A percentile compares a stretch with the other conserved stretches of the same genome.
These are phyloP conservation scores for Nevesoporus exiguus DNA, from an alignment of 768 basidiomycete genomes.

Conservation along the genomic window DNA sequence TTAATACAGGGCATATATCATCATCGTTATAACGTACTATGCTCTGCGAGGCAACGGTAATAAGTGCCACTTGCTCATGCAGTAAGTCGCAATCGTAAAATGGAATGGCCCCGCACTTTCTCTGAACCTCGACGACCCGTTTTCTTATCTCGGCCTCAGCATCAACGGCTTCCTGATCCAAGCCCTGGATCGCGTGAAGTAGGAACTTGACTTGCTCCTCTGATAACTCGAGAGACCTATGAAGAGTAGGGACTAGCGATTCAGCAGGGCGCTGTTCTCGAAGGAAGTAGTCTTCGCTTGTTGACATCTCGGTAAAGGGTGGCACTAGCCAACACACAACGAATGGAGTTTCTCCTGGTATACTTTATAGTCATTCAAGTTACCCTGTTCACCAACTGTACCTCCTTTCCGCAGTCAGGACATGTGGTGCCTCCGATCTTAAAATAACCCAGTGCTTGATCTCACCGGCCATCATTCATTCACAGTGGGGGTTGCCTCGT, in stretches of 20 bases:
- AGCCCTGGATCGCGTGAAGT: not conserved
- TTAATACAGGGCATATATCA: not conserved
- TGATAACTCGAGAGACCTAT: not conserved
- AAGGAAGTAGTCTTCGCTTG: not conserved
- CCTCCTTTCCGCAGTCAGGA: too few species aligned
- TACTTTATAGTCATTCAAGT: too few species aligned
- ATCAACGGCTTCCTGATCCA: not conserved
- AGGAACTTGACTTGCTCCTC: not conserved
- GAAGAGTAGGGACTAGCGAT: constrained; percentile 1
- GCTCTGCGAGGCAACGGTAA: not conserved
- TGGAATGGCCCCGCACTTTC: not conserved
- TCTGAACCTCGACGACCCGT: not conserved
- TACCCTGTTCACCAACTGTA: too few species aligned
- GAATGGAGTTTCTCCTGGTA: too few species aligned
- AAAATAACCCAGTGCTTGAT: too few species aligned
- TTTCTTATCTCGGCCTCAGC: not conserved
- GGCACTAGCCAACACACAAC: too few species aligned
- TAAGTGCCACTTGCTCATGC: not conserved
- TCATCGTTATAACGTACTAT: not conserved
- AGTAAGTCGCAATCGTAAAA: not conserved
- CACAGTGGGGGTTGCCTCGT: too few species aligned
- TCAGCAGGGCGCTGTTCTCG: constrained; percentile 4
- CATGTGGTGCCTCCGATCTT: too few species aligned
- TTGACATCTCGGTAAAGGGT: not conserved
- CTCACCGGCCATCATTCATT: too few species aligned